Evolutionary conservation across 306 rosid genomes (phyloP), one percentile per base, ranked within the genome.

Genomic region (Acmispon strigosus): DNA sequence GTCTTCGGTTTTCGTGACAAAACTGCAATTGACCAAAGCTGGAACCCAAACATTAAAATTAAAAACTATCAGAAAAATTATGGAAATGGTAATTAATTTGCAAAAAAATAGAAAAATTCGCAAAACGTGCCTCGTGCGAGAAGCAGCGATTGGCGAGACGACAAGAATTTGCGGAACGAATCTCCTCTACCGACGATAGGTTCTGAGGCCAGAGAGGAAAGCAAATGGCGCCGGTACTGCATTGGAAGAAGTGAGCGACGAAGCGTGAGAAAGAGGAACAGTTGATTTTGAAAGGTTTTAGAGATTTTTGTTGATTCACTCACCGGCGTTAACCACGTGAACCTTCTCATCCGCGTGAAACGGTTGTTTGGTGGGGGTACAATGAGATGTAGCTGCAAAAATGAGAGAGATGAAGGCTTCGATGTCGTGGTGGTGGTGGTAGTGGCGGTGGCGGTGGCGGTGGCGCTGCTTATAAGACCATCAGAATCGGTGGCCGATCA

Each of bases 171-270:
- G 37, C 60, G 36, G 39, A 78, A 72, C 17, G 73, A 59, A 13
- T 76, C 19, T 5, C 67, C 78, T 57, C 62, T 65, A 55, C 70
- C 80, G 45, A 74, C 58, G 17, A 74, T 34, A 50, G 81, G 62
- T 66, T 77, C 82, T 15, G 63, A 81, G 13, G 83, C 62, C 64
- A 72, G 7, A 8, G 88, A 77, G 17, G 91, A 78, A 54, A 83
- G 62, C 50, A 91, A 76, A 60, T 71, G 80, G 75, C 86, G 88
- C 86, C 88, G 91, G 80, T 69, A 80, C 97, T 87, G 89, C 82
- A 62, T 49, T 57, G 9, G 59, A 77, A 61, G 44, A 62, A 51
- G 13, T 41, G 39, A 73, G 41, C 10, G 54, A 44, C 5, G 16
- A 8, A 10, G 20, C 7, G n/a, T 4, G 19, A 69, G 17, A 15